Conservation (phyloP, 306 rosid genomes). For the Prinsepia uniflora region DNA sequence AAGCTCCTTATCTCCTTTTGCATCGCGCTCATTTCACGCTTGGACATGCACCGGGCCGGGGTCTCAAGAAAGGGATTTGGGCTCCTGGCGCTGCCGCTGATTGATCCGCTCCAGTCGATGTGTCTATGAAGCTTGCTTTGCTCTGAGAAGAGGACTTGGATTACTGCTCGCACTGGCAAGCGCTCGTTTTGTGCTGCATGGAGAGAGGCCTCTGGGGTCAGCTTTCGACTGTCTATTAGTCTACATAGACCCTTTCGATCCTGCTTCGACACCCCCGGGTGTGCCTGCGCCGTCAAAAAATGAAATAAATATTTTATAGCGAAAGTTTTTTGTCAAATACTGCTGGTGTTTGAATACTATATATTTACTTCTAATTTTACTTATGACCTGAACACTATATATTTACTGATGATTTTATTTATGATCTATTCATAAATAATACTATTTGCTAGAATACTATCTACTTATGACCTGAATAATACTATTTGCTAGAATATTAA, state of each 20-base stretch:
- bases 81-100: constrained; percentile 51
- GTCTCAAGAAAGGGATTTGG: constrained; percentile 43
- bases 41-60: constrained; percentile 47
- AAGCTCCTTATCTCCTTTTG: constrained; percentile 68
- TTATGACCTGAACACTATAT: no score
- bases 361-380: no score
- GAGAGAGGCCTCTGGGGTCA: constrained; percentile 77
- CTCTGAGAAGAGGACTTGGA: constrained; percentile 82
- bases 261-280: constrained; percentile 64
- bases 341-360: no score
- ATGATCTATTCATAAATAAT: no score
- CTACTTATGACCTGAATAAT: no score
- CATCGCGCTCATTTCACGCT: constrained; percentile 59
- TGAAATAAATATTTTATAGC: neutral
- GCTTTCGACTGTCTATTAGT: constrained; percentile 74
- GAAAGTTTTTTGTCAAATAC: no score
- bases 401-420: no score
- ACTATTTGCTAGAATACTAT: no score
- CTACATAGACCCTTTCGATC: constrained; percentile 71
- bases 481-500: no score
- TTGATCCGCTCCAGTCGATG: constrained; percentile 73
- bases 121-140: constrained; percentile 50
- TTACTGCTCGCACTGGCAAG: constrained; percentile 83
- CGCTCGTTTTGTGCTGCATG: constrained; percentile 94
- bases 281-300: constrained; percentile 46